Evolutionary conservation across 192 early-diverging fungal species (phyloP).

Genomic region (Spizellomyces punctatus): DNA sequence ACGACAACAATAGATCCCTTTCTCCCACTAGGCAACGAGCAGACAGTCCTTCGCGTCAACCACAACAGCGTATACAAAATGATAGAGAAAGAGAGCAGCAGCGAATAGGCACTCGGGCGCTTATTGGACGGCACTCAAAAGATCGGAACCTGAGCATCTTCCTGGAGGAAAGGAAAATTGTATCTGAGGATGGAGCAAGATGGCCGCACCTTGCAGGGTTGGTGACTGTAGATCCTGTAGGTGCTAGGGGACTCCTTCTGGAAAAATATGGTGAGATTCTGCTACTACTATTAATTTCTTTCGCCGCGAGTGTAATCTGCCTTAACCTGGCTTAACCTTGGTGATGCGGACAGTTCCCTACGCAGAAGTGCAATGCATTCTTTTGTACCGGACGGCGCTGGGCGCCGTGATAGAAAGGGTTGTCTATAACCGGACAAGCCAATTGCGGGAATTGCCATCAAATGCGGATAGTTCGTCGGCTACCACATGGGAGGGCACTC

Average conservation of each 20-base stretch:
- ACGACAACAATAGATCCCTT: too few relatives aligned
- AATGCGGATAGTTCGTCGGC: not conserved
- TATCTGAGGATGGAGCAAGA: not conserved
- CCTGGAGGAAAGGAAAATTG: constrained; percentile 15
- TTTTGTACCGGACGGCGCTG: constrained; percentile 17
- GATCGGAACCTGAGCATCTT: constrained; percentile 25
- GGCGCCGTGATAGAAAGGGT: constrained; percentile 14
- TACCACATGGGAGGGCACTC: constrained; percentile 1
- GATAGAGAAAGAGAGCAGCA: too few relatives aligned
- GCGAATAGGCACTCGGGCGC: constrained; percentile 1
- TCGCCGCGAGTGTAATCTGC: not conserved
- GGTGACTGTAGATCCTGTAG: constrained; percentile 20
- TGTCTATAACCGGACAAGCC: constrained; percentile 1
- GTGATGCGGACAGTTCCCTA: constrained; percentile 5
- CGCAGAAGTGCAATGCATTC: constrained; percentile 20
- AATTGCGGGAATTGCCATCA: not conserved
- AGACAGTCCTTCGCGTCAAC: too few relatives aligned
- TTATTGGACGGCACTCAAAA: constrained; percentile 33
- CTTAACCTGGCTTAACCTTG: not conserved
- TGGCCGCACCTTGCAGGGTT: constrained; percentile 23
- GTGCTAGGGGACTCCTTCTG: not conserved
- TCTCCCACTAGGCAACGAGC: too few relatives aligned
- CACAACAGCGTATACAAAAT: too few relatives aligned
- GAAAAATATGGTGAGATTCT: constrained; percentile 3
- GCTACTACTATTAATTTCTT: not conserved